Evolutionary conservation across 768 basidiomycete genomes (phyloP).

Genomic region (Lactifluus rugatus): DNA sequence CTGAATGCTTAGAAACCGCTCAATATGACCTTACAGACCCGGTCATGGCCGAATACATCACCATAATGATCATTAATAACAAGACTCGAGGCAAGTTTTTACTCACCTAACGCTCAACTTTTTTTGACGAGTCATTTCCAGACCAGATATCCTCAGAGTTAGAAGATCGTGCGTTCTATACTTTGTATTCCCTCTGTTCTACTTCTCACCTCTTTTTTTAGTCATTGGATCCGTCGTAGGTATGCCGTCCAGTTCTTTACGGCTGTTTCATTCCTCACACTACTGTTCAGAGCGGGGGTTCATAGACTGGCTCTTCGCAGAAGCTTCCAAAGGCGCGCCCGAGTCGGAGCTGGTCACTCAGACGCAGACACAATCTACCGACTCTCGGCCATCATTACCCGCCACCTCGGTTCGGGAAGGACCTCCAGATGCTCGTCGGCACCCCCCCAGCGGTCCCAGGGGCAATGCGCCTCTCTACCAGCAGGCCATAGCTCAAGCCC

Average conservation of each 20-base stretch:
- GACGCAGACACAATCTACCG: slow-evolving; percentile 27
- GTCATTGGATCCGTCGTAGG: slow-evolving; percentile 80
- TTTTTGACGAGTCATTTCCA: slow-evolving; percentile 25
- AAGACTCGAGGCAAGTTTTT: slow-evolving; percentile 60
- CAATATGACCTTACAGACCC: slow-evolving; percentile 40
- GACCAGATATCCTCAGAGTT: slow-evolving; percentile 85
- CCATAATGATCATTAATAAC: slow-evolving; percentile 91
- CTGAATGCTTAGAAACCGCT: background rate
- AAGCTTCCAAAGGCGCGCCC: slow-evolving; percentile 61
- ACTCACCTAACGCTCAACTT: background rate
- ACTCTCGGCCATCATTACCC: slow-evolving; percentile 22
- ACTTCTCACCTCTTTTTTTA: slow-evolving; percentile 18
- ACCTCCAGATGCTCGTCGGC: slow-evolving; percentile 33
- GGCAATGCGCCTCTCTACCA: slow-evolving; percentile 51
- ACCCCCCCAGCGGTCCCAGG: slow-evolving; percentile 40
- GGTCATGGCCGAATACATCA: slow-evolving; percentile 91
- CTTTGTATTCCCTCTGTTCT: background rate
- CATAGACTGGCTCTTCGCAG: slow-evolving; percentile 81
- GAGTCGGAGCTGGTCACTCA: slow-evolving; percentile 28
- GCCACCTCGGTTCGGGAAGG: slow-evolving; percentile 22
- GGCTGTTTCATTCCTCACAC: slow-evolving; percentile 7
- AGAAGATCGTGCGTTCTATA: slow-evolving; percentile 51
- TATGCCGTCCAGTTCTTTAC: slow-evolving; percentile 27
- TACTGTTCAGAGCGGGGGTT: slow-evolving; percentile 57
- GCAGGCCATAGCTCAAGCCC: slow-evolving; percentile 41